A percentile compares a stretch with the other conserved stretches of the same genome.
Evolutionary conservation across 2,329 filamentous ascomycete species (phyloP).

Genomic region (Stemphylium lycopersici): DNA sequence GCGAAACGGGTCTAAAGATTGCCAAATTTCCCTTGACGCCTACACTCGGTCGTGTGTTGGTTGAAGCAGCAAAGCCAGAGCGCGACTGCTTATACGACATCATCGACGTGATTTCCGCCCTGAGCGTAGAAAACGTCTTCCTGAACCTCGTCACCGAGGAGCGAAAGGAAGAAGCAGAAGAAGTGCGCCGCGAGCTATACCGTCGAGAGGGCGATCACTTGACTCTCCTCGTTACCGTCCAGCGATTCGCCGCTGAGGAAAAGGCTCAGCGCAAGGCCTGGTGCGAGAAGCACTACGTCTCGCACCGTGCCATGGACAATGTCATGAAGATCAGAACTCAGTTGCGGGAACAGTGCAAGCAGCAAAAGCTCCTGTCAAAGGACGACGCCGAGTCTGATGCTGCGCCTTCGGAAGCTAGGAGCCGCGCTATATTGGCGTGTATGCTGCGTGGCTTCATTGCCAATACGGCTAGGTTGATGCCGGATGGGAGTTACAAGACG

Average conservation of each 20-base stretch:
- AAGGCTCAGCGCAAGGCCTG: conserved; percentile 64
- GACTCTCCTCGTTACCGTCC: conserved; percentile 66
- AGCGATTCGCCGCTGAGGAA: conserved; percentile 64
- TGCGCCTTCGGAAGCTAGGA: conserved; percentile 50
- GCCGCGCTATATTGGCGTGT: conserved; percentile 61
- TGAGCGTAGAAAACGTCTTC: conserved; percentile 70
- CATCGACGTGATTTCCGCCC: conserved; percentile 78
- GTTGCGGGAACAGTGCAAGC: conserved; percentile 61
- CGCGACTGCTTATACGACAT: conserved; percentile 77
- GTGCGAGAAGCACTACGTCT: conserved; percentile 65
- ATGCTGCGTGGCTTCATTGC: conserved; percentile 64
- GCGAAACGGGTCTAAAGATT: conserved; percentile 74
- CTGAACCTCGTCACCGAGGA: conserved; percentile 65
- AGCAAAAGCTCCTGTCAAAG: conserved; percentile 50
- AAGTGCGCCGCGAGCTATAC: conserved; percentile 62
- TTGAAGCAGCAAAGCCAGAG: conserved; percentile 75
- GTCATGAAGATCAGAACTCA: conserved; percentile 71
- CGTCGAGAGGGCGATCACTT: conserved; percentile 68
- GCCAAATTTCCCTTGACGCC: conserved; percentile 84
- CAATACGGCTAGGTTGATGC: conserved; percentile 66
- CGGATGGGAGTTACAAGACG: conserved; percentile 67
- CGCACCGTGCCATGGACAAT: conserved; percentile 68
- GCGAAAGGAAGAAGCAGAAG: conserved; percentile 63
- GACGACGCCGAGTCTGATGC: conserved; percentile 17
- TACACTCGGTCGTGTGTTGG: conserved; percentile 77